phyloP scores from a whole-genome alignment of 2,329 filamentous ascomycete species.

The Cladosporium sp. region DNA sequence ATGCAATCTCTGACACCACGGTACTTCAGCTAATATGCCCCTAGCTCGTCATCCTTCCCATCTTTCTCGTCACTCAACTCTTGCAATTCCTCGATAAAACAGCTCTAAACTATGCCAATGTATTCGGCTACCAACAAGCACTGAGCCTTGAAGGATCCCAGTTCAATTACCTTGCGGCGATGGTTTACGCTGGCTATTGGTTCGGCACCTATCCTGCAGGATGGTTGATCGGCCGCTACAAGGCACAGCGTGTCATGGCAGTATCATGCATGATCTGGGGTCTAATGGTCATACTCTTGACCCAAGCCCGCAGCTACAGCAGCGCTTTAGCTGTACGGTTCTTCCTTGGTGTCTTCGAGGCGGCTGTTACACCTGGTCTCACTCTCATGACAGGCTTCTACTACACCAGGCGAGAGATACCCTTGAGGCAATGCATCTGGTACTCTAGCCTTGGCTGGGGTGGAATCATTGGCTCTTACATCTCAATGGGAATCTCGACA shows the following conservation, averaged over 20 bases:
- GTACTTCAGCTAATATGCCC: not conserved
- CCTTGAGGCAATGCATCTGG: conserved; percentile 35
- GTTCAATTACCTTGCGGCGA: conserved; percentile 36
- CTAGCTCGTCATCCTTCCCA: conserved; percentile 22
- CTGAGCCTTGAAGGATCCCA: conserved; percentile 31
- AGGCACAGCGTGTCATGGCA: conserved; percentile 34
- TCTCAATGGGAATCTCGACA: conserved; percentile 31
- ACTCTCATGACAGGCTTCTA: conserved; percentile 36
- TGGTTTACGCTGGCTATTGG: conserved; percentile 39
- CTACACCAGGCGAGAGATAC: conserved; percentile 34
- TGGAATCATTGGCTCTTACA: conserved; percentile 32
- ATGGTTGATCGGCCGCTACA: conserved; percentile 36
- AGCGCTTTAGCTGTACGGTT: conserved; percentile 24
- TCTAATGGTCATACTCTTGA: conserved; percentile 31
- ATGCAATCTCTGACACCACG: not conserved
- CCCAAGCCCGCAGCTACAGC: conserved; percentile 28
- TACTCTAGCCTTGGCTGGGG: conserved; percentile 29
- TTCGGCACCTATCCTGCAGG: conserved; percentile 40
- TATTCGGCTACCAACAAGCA: conserved; percentile 35
- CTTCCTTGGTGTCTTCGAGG: conserved; percentile 33
- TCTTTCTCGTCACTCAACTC: conserved; percentile 23
- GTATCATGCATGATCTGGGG: conserved; percentile 33
- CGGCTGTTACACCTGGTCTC: conserved; percentile 31
- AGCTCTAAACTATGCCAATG: conserved; percentile 25
- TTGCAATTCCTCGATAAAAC: conserved; percentile 27